Evolutionary conservation across 306 rosid genomes (phyloP), one percentile per base, ranked within the genome.

Genomic region (Rosa lucieae): DNA sequence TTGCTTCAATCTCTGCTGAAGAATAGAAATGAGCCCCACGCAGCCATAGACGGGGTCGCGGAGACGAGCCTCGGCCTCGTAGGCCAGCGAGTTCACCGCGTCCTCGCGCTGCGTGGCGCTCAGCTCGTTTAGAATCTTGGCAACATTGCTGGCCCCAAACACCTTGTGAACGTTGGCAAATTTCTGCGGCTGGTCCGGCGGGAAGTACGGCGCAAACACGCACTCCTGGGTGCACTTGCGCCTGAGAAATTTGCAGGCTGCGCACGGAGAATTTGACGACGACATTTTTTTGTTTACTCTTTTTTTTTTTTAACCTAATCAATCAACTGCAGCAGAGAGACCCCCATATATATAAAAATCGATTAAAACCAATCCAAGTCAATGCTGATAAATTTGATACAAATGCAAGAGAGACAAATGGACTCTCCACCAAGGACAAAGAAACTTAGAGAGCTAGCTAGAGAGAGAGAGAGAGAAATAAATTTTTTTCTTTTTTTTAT

Each of bases 1-100:
- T 51, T 85, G 83, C 66, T 84, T 82, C 12, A 92, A 91, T 65
- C 78, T 85, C 66, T 90, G 97, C 65, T 94, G 98, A 3, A 94
- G 97, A 12, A 90, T 20, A n/a, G 97, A 94, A 78, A 94, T 92
- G 39, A 92, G 90, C 14, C 98, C 98, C 13, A 94, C 98, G 72
- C 98, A 92, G 0, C 98, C 98, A 21, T 94, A 94, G 0, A 94
- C 98, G 0, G 98, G 98, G 80, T 94, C 98, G 0, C 97, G 86
- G 9, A 91, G 86, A 6, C 98, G 92, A 8, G 92, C 92, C 66
- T 94, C 97, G 0, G 98, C 98, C 46, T 94, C 98, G 66, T 89
- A 94, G 4, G 98, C 98, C 1, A 94, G 75, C 0, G 98, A 94
- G 82, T 92, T 94, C 0, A 92, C 98, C 1, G 98, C 98, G 88